Conservation (phyloP, 495 filamentous ascomycete species). For the Parmelia sp. region DNA sequence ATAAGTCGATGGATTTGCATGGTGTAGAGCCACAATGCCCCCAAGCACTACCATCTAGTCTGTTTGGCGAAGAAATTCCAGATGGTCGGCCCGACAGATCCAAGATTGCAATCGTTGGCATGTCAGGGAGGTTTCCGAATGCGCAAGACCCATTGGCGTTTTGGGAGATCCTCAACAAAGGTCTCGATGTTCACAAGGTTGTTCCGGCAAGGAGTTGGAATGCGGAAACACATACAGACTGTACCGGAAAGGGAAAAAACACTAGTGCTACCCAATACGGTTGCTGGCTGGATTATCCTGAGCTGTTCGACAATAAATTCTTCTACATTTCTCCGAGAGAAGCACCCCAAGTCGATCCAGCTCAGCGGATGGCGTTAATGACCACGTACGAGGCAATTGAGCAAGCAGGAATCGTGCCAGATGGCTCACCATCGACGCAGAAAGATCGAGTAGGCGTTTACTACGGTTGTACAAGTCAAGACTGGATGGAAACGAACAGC, state of each 20-base stretch:
- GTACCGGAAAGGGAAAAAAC: constrained; percentile 65
- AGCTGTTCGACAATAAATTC: constrained; percentile 31
- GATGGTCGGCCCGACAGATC: too few relatives aligned
- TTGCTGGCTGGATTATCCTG: constrained; percentile 37
- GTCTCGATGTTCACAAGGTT: constrained; percentile 48
- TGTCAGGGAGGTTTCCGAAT: constrained; percentile 68
- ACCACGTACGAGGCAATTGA: constrained; percentile 39
- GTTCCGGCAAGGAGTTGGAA: constrained; percentile 67
- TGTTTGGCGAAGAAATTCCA: too few relatives aligned
- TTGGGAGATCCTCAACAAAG: constrained; percentile 66
- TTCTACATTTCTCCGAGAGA: constrained; percentile 39
- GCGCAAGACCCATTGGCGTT: constrained; percentile 56
- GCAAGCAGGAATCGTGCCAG: constrained; percentile 33
- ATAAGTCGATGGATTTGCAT: neutral
- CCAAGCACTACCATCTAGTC: neutral
- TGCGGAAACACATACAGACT: constrained; percentile 69
- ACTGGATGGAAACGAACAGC: constrained; percentile 34
- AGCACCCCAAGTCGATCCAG: constrained; percentile 36
- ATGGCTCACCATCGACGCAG: constrained; percentile 31
- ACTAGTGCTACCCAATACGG: constrained; percentile 74
- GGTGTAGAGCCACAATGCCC: neutral
- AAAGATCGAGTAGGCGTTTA: constrained; percentile 35
- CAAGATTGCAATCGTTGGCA: constrained; percentile 61
- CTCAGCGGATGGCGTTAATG: constrained; percentile 33
- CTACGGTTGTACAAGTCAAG: constrained; percentile 35